Percentiles rank a stretch among this genome's conserved stretches.
These are phyloP conservation scores for Colletotrichum caudatum DNA, from an alignment of 2,329 filamentous ascomycete genomes.

Conservation along the genomic window DNA sequence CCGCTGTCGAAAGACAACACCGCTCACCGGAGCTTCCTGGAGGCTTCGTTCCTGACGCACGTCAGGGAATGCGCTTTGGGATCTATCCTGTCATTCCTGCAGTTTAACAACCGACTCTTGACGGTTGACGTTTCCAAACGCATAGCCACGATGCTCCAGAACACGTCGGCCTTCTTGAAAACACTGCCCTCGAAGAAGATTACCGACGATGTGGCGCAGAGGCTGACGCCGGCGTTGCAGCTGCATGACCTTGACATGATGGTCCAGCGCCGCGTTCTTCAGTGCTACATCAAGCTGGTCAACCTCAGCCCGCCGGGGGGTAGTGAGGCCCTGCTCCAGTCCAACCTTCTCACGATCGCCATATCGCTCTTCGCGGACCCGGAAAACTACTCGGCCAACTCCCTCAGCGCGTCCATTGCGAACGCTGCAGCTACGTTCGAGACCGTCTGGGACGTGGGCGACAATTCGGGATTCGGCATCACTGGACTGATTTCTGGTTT, in stretches of 20 bases:
- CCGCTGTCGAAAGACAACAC: constrained; percentile 94
- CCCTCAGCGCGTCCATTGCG: constrained; percentile 90
- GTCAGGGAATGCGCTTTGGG: constrained; percentile 94
- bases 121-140: constrained; percentile 95
- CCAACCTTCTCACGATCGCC: constrained; percentile 89
- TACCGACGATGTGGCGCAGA: constrained; percentile 86
- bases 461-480: constrained; percentile 95
- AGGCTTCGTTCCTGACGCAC: constrained; percentile 93
- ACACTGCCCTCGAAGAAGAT: constrained; percentile 85
- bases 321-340: constrained; percentile 87
- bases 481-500: constrained; percentile 87
- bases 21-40: constrained; percentile 83
- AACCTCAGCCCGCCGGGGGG: constrained; percentile 88
- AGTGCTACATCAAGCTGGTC: constrained; percentile 93
- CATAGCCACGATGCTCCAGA: constrained; percentile 93
- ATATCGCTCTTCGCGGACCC: constrained; percentile 94
- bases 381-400: constrained; percentile 86
- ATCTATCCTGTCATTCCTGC: constrained; percentile 90
- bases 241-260: constrained; percentile 91
- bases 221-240: constrained; percentile 86
- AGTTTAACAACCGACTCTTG: constrained; percentile 91
- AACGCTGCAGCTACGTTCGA: constrained; percentile 92
- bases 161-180: constrained; percentile 90
- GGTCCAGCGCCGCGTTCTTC: constrained; percentile 91
- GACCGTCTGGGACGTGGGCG: constrained; percentile 92